Conservation (phyloP, 768 basidiomycete species). For the Boletus reticulatus region DNA sequence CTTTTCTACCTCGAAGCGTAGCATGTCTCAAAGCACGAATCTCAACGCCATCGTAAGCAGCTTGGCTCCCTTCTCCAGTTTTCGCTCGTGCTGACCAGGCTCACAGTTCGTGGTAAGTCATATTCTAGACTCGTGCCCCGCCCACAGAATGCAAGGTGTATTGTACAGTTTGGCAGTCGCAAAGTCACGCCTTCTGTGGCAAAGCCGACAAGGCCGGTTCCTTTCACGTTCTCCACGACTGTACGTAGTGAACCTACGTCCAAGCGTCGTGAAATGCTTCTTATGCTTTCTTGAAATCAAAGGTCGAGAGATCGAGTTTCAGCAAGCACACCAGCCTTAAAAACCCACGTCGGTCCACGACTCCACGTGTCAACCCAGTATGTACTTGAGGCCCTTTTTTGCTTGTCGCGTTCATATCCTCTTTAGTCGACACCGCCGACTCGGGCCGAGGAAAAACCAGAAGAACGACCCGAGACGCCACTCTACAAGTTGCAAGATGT, state of each 20-base stretch:
- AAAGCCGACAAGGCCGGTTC: background rate
- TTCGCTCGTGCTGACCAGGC: background rate
- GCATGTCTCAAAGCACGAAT: background rate
- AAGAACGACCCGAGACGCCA: background rate
- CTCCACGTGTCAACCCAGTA: background rate
- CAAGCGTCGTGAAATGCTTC: background rate
- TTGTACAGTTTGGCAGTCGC: constrained; percentile 6
- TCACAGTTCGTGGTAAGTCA: constrained; percentile 5
- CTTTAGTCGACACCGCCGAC: background rate
- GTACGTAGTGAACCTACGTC: background rate
- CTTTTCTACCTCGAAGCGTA: background rate
- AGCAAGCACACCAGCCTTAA: background rate
- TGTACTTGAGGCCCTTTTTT: background rate
- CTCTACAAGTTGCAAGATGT: constrained; percentile 12
- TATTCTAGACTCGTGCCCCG: background rate
- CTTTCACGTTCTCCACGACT: constrained; percentile 7
- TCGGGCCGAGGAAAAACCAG: background rate
- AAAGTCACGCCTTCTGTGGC: background rate
- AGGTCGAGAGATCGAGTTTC: background rate
- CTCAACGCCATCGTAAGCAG: background rate
- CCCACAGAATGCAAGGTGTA: too few relatives aligned
- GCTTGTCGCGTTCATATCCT: background rate
- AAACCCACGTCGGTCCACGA: background rate
- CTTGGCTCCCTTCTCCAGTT: background rate
- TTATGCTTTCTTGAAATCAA: background rate